Base-by-base conservation (phyloP, 176 grass and related monocot species). In the Oryza meridionalis region DNA sequence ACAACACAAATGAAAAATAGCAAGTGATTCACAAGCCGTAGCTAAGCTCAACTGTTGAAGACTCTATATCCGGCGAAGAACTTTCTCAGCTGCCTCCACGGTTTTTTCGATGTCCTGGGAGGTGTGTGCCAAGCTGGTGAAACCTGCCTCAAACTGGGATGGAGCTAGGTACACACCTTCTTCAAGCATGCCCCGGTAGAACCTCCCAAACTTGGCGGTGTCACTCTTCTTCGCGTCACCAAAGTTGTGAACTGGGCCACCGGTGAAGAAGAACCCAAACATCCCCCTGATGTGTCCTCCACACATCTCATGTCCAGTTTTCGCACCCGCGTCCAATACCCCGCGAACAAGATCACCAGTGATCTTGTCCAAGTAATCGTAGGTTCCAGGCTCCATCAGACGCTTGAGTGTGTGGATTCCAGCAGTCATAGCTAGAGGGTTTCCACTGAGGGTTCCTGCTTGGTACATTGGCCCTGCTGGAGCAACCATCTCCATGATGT, bases 401-500 rank as follows among this genome's bases (percentile, higher is more conserved):
- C 91, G 88, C 83, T 86, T 89, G n/a, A 99, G 89, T 0, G 96
- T 96, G 89, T 99, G 89, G 9, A 99, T 99, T 79, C 93, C 96
- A 66, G 96, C 96, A 32, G 96, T 99, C 96, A 99, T 99, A 16
- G 96, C 96, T 81, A 99, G 89, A 49, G 96, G 96, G 29, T 99
- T 99, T 81, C 96, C 96, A 53, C 96, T 99, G 21, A 99, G 93
- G 62, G 96, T 99, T 82, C 96, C 96, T 58, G 96, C 96, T 73
- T 99, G 96, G 88, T 99, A 99, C 96, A 99, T 94, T 3, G 93
- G 96, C 11, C 96, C 96, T 47, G 93, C 89, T 59, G 96, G 96
- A 66, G 96, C 93, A 32, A 99, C 96, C 67, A 94, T 99, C 88
- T 96, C 87, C 96, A 99, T 99, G 79, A 99, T 99, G 2, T 96